Evolutionary conservation across 148 eudicot genomes (phyloP), one percentile per base, ranked within the genome.

Genomic region (Silene uniflora): DNA sequence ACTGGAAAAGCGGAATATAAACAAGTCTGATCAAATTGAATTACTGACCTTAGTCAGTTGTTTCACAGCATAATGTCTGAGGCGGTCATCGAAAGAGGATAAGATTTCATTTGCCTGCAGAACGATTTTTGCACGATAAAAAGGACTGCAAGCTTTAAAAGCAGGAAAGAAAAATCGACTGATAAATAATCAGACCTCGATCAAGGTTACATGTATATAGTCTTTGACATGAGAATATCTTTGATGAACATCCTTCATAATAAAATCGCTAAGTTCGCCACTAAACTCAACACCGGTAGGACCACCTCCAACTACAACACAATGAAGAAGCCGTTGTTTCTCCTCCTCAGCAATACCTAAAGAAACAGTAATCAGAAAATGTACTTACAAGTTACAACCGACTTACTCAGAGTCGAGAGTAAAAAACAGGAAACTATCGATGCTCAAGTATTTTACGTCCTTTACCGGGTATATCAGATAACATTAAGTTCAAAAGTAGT

Each of bases 261-360:
- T 92, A 76, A 96, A 96, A 85, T 96, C 99, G 79, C 98, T 92
- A 47, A 96, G 95, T 81, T 96, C 99, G 32, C 98, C 98, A 60
- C 98, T 92, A 71, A 96, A 92, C 86, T 95, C 99, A 71, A 95
- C 99, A 61, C 99, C 99, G 5, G 99, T 92, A 1, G 99, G 99
- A 76, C 99, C 97, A 68, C 99, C 99, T 55, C 99, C 99, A 69
- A 95, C 97, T 68, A 95, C 96, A 77, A 96, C 99, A 65, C 94
- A 96, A 66, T 92, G 98, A 39, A 96, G 83, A 62, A 92, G 88
- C 82, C 93, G 87, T 17, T 83, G 79, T 75, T 88, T 91, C 81
- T 92, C 98, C 86, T 92, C 97, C 72, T 88, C 99, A 23, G 84
- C 67, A 14, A 96, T 81, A 73, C 99, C 99, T 92, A 65, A 70